Evolutionary conservation across 1,139 yeast genomes (phyloP), one percentile per base, ranked within the genome.

Genomic region (Hemisphaericaspora subhashii): DNA sequence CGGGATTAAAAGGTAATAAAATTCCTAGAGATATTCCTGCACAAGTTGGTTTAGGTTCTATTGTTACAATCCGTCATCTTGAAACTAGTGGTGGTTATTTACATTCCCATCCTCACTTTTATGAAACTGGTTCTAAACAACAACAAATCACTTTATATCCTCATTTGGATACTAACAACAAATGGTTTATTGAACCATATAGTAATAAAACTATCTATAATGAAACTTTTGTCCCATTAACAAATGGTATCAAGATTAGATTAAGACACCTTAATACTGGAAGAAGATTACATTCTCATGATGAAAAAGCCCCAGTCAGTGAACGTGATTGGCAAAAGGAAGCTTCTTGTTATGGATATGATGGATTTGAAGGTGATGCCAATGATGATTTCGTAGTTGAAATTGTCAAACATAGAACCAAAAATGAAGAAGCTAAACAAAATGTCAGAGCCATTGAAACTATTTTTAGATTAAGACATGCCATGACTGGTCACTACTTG

Each of bases 261-360:
- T 74, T 94, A 55, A 69, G 67, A 53, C 98, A 94, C 64, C 58
- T 70, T 35, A 58, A 66, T 39, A 80, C 96, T 18, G 72, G 74
- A 38, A 81, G 92, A 59, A 81, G 98, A 68, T 77, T 94, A 57
- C 98, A 94, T 64, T 86, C 98, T 20, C 98, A 94, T 60, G 98
- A 92, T 61, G 86, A 87, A 59, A 84, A 94, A 58, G 90, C 98
- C 18, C 95, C 97, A 14, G 95, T 90, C 20, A 75, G 90, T 46
- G 90, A 84, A 58, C 83, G 83, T 52, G 98, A 92, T 57, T 94
- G 97, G 95, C 95, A 89, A 67, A 87, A 87, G 64, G 99, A 94
- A 68, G 95, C 81, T 20, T 81, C 95, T 13, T 81, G 88, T 60
- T 94, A 94, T 58, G 99, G 99, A 14, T 86, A 66, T 57, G 87